Percentiles rank a stretch among this genome's conserved stretches.
Conservation (phyloP, 257 asterid genomes). For the Solanum commersonii region DNA sequence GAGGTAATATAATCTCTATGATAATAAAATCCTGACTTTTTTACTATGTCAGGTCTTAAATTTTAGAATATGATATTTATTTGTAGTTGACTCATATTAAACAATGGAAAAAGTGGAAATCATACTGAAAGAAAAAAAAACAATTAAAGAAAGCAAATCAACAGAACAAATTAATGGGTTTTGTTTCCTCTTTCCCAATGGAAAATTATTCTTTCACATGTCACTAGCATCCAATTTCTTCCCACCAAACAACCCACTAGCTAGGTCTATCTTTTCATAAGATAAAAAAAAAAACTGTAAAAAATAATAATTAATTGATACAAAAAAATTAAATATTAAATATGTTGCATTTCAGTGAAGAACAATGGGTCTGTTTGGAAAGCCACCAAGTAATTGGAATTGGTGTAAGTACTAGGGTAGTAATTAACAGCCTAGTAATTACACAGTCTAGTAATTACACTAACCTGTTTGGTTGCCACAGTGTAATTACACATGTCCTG, state of each 20-base stretch:
- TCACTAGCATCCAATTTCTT: neutral
- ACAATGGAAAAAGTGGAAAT: neutral
- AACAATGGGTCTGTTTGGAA: too few species aligned
- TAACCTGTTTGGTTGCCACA: too few species aligned
- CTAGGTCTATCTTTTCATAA: neutral
- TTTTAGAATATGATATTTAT: neutral
- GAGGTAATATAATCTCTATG: too few species aligned
- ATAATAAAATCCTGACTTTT: too few species aligned
- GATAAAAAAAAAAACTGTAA: neutral
- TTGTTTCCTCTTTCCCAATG: neutral
- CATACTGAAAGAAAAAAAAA: neutral
- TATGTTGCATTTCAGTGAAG: neutral
- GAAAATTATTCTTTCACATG: neutral
- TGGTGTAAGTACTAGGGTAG: too few species aligned
- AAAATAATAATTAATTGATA: too few species aligned
- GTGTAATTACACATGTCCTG: too few species aligned
- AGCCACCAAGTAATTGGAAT: too few species aligned
- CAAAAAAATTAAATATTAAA: neutral
- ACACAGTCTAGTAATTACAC: too few species aligned
- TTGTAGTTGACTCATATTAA: neutral
- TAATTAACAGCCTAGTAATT: too few species aligned
- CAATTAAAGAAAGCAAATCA: neutral
- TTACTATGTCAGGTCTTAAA: too few species aligned
- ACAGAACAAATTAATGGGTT: neutral
- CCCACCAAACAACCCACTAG: neutral